Evolutionary conservation across 306 rosid species (phyloP), one percentile per base, ranked within the genome.

Genomic region (Boehmeria nivea): DNA sequence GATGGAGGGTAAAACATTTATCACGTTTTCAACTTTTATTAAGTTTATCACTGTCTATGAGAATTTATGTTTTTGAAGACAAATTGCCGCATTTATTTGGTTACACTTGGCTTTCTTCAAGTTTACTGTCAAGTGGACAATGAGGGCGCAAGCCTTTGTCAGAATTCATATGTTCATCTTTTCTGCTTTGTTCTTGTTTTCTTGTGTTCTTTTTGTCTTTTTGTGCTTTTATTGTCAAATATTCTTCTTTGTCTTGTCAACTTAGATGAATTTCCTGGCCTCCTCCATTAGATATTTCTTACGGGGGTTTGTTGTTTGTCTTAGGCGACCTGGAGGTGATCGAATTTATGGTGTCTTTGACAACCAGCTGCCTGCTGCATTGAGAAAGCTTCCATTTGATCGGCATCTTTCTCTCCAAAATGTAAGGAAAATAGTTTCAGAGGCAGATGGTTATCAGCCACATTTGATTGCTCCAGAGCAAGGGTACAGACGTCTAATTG

Each of bases 381-480:
- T 91, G 59, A 76, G 80, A 63, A 91, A 91, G 95, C 99, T 91
- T 74, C 96, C 99, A 34, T 84, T 91, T 76, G 99, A 91, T 64
- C 77, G 96, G n/a, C 96, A 91, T 75, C 96, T 91, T 63, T 87
- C 99, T 52, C 47, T 67, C 39, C 96, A 85, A 77, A 91, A 87
- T 67, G 96, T 91, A 34, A 87, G 60, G 77, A 91, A 80, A 83
- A 95, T 91, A 53, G 96, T 91, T 63, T 84, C 95, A 26, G 96
- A 91, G 78, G 93, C 96, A 17, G 99, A 91, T 74, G 99, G 99
- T 77, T 91, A 91, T 63, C 99, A 91, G 76, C 99, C 99, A 42
- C 99, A 91, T 78, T 81, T 91, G 78, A 85, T 91, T 72, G 99
- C 99, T 51, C 99, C 99, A 1, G 99, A 91, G 81, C 99, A 78